These are phyloP conservation scores for Aspergillus biplanus DNA, from an alignment of 495 filamentous ascomycete genomes.

Conservation along the genomic window DNA sequence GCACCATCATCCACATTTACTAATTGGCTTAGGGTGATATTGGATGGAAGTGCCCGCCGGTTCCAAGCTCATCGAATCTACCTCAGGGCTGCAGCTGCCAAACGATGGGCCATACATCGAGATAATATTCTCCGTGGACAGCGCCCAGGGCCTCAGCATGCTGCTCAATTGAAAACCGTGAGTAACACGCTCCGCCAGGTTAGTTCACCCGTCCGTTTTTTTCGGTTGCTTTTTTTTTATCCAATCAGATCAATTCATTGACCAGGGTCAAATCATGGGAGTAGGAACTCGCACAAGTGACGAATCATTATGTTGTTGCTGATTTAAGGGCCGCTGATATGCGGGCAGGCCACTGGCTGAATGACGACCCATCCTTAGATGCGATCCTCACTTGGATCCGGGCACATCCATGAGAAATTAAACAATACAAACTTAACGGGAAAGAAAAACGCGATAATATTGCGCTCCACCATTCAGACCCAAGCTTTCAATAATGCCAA, in stretches of 20 bases:
- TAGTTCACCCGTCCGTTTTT: slow-evolving; percentile 31
- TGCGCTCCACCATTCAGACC: not conserved
- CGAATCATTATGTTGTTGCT: slow-evolving; percentile 66
- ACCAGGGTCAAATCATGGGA: slow-evolving; percentile 7
- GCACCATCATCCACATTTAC: not conserved
- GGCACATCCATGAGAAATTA: slow-evolving; percentile 32
- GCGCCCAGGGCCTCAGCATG: slow-evolving; percentile 59
- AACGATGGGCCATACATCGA: slow-evolving; percentile 79
- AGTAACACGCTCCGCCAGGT: slow-evolving; percentile 67
- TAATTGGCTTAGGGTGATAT: slow-evolving; percentile 61
- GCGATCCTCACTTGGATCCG: slow-evolving; percentile 50
- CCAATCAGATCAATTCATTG: slow-evolving; percentile 1
- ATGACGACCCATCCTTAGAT: slow-evolving; percentile 65
- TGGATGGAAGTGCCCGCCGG: slow-evolving; percentile 77
- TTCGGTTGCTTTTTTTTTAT: not conserved
- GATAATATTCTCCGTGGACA: slow-evolving; percentile 67
- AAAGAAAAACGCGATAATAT: too few relatives aligned
- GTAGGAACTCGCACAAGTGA: slow-evolving; percentile 70
- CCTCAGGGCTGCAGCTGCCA: slow-evolving; percentile 73
- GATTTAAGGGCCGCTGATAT: slow-evolving; percentile 67
- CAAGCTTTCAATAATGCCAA: not conserved
- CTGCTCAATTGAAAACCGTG: slow-evolving; percentile 58
- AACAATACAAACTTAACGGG: not conserved
- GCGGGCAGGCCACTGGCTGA: slow-evolving; percentile 72
- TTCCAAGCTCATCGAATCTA: slow-evolving; percentile 88